Base-by-base conservation (phyloP, 352 stramenopile species). In the Phytophthora rubi region DNA sequence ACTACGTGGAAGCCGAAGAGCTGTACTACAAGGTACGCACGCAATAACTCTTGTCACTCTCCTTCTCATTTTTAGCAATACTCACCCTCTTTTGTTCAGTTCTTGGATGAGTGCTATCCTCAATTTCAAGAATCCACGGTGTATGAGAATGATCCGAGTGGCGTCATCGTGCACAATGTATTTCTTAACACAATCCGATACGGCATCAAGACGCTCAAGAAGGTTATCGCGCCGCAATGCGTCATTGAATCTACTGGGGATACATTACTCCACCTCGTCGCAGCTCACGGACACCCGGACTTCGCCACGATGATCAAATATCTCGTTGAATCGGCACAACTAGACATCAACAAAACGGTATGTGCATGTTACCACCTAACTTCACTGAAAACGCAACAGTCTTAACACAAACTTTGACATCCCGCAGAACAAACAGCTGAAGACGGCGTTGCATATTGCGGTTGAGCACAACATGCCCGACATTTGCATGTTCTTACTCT, bases 191-290 rank as follows among this genome's bases (percentile, higher is more conserved):
- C 77, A 1, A 73, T 81, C 28, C 53, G 52, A 12, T 42, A 71
- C 35, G 77, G 77, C 9, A 62, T 84, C 15, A 76, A 75, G 13
- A 66, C 62, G 6, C 68, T 88, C 23, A 77, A 78, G 48, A 82
- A 75, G 28, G 62, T 82, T n/a, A 75, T 76, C 26, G 75, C 71
- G 4, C 68, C 72, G 0, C 75, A 88, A 37, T 83, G 69, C 15
- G 56, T 86, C 23, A 80, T 88, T 45, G 75, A 83, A 44, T 74
- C 66, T 9, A 88, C 80, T 2, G 77, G 80, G 3, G 80, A 88
- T 58, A 82, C 76, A 16, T 35, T 88, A 13, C 65, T 88, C 2
- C 80, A 88, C 57, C 62, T 88, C 13, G 52, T 88, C 26, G 77
- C 75, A 30, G 67, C 64, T 5, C 73, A 86, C 30, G 68, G 73